Evolutionary conservation across 2,329 filamentous ascomycete genomes (phyloP), one percentile per base, ranked within the genome.

Genomic region (Harringtonia lauricola): DNA sequence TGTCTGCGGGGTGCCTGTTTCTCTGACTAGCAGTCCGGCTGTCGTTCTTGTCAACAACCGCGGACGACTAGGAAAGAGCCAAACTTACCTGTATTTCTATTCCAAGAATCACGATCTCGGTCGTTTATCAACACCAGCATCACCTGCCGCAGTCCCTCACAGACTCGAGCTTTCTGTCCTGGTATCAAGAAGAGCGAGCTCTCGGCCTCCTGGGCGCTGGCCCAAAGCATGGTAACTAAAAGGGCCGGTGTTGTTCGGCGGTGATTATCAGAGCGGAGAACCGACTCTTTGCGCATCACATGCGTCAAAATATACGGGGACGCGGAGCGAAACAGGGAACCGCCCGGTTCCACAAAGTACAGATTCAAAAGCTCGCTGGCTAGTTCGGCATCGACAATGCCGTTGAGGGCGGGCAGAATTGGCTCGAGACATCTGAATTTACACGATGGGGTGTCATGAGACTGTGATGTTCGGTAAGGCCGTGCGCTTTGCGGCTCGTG

Each of bases 351-450:
- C 12, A 62, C 63, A 46, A 72, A 61, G 48, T 67, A 72, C 1
- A 69, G 60, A 39, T 71, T 68, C 2, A 72, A 57, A 13, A 72
- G 59, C 22, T 71, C 64, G 41, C 64, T 69, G 1, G 68, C 68
- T 2, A 68, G 56, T 3, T 60, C 59, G 3, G 60, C 56, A 2
- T 62, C 57, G 35, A 71, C 56, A 37, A 66, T 62, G 36, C 59
- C 56, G 19, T 57, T 47, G 5, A 70, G 54, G 26, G 59, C 59
- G 0, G 63, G 64, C 17, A 70, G 49, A 1, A 71, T 52, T 1
- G 64, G 60, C 5, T 64, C 56, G 2, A 70, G 60, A 39, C 65
- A 67, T 18, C 19, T 35, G 33, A 35, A 17, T 6, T 10, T 10
- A 18, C 33, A 35, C 15, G n/a, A 5, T 9, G 14, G 13, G 7